Base-by-base conservation (phyloP, 345 rosid genomes). In the Citrus australasica region DNA sequence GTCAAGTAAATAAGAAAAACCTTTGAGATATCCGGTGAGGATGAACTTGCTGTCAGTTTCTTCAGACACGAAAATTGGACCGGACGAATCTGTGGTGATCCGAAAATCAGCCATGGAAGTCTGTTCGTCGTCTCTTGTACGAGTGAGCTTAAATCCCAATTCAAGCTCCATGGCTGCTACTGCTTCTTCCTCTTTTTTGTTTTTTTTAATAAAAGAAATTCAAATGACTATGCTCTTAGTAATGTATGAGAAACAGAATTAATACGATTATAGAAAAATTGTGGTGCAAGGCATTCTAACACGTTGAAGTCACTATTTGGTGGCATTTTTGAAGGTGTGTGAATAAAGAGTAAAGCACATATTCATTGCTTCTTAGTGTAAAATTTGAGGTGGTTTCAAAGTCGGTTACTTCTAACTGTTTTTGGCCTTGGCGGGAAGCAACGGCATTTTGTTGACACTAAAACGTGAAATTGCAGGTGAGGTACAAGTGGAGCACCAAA, bases 121-220 rank as follows among this genome's bases (percentile, higher is more conserved):
- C 48, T 82, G 73, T 73, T 91, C 93, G 78, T 91, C 93, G 37
- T 91, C 94, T 82, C 90, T 89, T 10, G 85, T 90, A 67, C 69
- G 92, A 5, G 94, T 90, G 82, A 92, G 84, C 89, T 90, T 92
- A 37, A 95, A 84, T 68, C 92, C 94, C 62, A 95, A 58, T 87
- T 95, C 98, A 3, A 93, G 82, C 93, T 93, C 97, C 98, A 95
- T 95, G 27, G 1, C 17, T 61, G 32, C 25, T 32, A 1, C 22
- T 22, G 25, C 7, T 35, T 62, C 70, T 63, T 64, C 30, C 24
- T 46, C 32, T 48, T 37, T 7, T 37, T 37, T 28, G 9, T 8
- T 9, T 40, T 40, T 40, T 40, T 40, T 9, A 40, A 40, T 42
- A 42, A 42, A 42, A 42, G 51, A 5, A 32, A 24, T 4, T 62